Conservation (phyloP, 352 stramenopile genomes). For the Aphanomyces euteiches region DNA sequence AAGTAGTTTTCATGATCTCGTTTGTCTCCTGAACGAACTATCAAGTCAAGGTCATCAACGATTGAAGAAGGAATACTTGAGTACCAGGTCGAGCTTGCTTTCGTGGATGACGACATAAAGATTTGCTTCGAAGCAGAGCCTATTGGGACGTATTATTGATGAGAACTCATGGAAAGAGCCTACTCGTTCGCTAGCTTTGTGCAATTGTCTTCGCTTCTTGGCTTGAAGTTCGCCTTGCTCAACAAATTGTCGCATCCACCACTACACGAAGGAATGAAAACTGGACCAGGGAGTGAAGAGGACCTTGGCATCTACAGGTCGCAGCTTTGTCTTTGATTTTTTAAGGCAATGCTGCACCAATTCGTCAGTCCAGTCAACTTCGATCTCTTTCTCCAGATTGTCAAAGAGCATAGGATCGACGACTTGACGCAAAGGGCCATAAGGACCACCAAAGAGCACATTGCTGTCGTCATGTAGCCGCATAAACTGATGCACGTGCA, state of each 20-base stretch:
- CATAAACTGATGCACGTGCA: slow-evolving; percentile 30
- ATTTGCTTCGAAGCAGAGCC: too few species aligned
- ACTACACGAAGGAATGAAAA: background rate
- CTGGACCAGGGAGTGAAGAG: background rate
- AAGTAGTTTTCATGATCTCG: slow-evolving; percentile 27
- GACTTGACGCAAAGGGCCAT: slow-evolving; percentile 7
- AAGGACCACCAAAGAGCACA: slow-evolving; percentile 14
- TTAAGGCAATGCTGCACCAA: background rate
- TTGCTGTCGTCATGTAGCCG: slow-evolving; percentile 10
- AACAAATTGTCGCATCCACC: slow-evolving; percentile 22
- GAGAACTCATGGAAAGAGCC: background rate
- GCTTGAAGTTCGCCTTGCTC: slow-evolving; percentile 22
- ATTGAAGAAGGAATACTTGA: background rate
- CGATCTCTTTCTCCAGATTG: background rate
- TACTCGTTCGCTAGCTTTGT: slow-evolving; percentile 9
- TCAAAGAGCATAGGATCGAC: slow-evolving; percentile 4
- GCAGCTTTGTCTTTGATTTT: slow-evolving; percentile 6
- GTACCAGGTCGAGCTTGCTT: slow-evolving; percentile 24
- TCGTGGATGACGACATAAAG: background rate
- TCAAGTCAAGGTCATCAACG: background rate
- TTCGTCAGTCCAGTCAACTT: slow-evolving; percentile 1
- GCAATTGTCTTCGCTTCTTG: slow-evolving; percentile 24
- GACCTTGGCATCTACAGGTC: slow-evolving; percentile 19
- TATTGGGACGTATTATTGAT: too few species aligned
- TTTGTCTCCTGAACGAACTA: slow-evolving; percentile 30